Evolutionary conservation across 805 yeast species (phyloP), one percentile per base, ranked within the genome.

Genomic region (Kurtzmaniella cleridarum): DNA sequence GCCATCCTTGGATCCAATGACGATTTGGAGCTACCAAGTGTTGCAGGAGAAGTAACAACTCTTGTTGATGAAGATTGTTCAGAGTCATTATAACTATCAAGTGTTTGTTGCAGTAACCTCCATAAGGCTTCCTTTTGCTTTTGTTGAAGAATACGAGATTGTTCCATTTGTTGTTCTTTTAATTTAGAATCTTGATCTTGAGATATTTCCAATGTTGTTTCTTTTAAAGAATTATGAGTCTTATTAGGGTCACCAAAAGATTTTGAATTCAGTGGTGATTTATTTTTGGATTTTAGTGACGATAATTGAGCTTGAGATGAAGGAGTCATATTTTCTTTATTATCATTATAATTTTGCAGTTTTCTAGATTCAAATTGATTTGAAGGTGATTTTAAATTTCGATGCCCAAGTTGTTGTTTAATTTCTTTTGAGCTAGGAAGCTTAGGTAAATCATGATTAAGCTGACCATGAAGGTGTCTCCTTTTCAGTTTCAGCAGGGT

Each of bases 1-100:
- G 7, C 50, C 51, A 7, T 48, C 33, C 39, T 55, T n/a, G 74
- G 74, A 45, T 68, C 74, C 30, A 68, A 55, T 3, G 70, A 62
- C 1, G 58, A 41, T 5, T 34, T 38, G 2, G 37, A 35, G 12
- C 41, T 26, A 15, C 33, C 16, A 8, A 27, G 5, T 14, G 36
- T 24, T 16, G 41, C 34, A 10, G 63, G 62, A 32, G 55, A 66
- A 8, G 67, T 57, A 2, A 52, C 55, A 39, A 50, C 41, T 18
- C 62, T 47, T 16, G 47, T 35, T 14, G 48, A 35, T 17, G 47
- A 18, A 5, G 37, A 46, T 34, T 39, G 38, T 8, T 37, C 32
- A 3, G 40, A 36, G 9, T 33, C 39, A 14, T 48, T 41, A 39
- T 50, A 48, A 40, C 54, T 47, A 30, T 18, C 20, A 26, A 26